Evolutionary conservation across 768 basidiomycete species (phyloP), one percentile per base, ranked within the genome.

Genomic region (Panus rudis): DNA sequence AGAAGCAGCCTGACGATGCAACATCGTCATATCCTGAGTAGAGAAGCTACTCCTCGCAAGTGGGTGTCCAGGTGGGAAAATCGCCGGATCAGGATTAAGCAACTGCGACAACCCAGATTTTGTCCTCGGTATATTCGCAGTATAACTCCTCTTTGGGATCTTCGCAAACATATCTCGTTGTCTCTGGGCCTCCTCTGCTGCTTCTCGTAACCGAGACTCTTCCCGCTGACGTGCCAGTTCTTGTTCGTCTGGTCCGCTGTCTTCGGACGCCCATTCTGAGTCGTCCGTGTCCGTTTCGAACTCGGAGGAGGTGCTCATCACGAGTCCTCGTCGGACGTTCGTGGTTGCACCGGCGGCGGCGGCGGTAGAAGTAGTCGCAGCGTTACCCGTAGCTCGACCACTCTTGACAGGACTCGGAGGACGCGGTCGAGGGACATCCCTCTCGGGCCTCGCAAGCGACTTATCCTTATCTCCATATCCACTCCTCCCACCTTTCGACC

Each of bases 161-260:
- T 89, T 88, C 48, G 74, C 71, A 54, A 85, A 83, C 68, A 90
- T 67, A 12, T 90, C 83, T 22, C 75, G 72, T 51, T 82, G 75
- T 14, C 77, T 72, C 53, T 76, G 74, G 1, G 69, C 78, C 56
- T 85, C 81, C 45, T 75, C 52, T 0, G 77, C 81, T 4, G 83
- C 84, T 40, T 77, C 71, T 5, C 60, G 68, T 14, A 73, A 51
- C 12, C 62, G 61, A 40, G 55, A 55, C 46, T 66, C 53, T 14
- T 55, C 57, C 20, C 42, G 45, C 47, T 46, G 46, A 8, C 53
- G 51, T 45, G 42, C 52, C 48, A 46, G 53, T 47, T 51, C 53
- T 24, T 47, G 48, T 42, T 51, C 27, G 14, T 27, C 41, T 4
- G 51, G 65, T 62, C 43, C 67, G 56, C 42, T 63, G 53, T 73